Conservation (phyloP, 177 flowering plant genomes). For the Vitis hybrid region DNA sequence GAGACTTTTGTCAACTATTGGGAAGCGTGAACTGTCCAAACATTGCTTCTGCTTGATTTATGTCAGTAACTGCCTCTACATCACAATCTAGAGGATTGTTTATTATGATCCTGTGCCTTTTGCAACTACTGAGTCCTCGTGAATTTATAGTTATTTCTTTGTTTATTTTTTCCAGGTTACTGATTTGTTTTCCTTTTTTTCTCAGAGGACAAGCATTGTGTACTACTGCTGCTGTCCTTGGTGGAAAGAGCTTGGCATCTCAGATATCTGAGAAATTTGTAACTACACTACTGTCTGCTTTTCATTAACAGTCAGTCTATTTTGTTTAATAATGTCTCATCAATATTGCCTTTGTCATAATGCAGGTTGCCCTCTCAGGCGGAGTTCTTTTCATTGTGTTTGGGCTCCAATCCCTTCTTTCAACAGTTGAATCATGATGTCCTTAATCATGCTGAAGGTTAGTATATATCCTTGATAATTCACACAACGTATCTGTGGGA, state of each 20-base stretch:
- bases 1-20: no score
- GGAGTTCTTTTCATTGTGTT: conserved; percentile 85
- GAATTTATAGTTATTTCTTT: neutral
- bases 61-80: no score
- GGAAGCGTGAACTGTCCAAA: no score
- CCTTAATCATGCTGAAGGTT: neutral
- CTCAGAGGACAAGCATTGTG: conserved; percentile 94
- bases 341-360: neutral
- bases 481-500: no score
- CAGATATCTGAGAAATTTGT: conserved; percentile 94
- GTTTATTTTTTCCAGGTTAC: neutral
- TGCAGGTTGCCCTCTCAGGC: conserved; percentile 78
- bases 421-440: conserved; percentile 39
- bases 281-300: conserved; percentile 9
- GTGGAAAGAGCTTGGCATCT: conserved; percentile 96
- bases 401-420: conserved; percentile 77
- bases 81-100: neutral
- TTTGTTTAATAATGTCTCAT: neutral
- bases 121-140: no score
- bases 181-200: neutral
- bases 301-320: neutral
- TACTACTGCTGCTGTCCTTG: conserved; percentile 92
- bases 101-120: neutral
- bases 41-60: no score
- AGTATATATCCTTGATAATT: neutral